A percentile compares a stretch with the other conserved stretches of the same genome.
Evolutionary conservation across 2,329 filamentous ascomycete genomes (phyloP).

Genomic region (Alternaria novae-zelandiae): DNA sequence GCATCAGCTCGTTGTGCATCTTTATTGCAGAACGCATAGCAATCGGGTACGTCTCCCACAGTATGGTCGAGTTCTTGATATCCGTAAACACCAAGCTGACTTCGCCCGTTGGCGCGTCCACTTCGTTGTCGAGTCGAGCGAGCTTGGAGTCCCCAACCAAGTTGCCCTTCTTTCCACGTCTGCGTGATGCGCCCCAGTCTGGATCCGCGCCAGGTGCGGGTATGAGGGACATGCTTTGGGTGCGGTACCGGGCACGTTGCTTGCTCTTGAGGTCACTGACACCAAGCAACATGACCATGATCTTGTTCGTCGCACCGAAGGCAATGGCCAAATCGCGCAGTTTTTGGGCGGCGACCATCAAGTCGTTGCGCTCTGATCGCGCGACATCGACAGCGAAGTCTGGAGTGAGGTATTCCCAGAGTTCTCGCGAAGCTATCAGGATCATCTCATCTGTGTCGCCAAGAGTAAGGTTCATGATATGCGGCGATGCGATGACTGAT

Average conservation of each 20-base stretch:
- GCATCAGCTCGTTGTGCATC: conserved; percentile 96
- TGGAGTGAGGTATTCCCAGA: conserved; percentile 93
- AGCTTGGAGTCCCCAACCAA: conserved; percentile 80
- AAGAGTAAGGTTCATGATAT: conserved; percentile 78
- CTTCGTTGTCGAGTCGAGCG: conserved; percentile 84
- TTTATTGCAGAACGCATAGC: conserved; percentile 98
- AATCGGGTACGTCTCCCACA: conserved; percentile 94
- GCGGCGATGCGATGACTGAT: conserved; percentile 87
- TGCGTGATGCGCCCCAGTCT: conserved; percentile 71
- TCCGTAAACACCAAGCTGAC: conserved; percentile 96
- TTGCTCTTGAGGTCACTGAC: conserved; percentile 89
- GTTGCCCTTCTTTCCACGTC: conserved; percentile 64
- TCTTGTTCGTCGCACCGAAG: conserved; percentile 90
- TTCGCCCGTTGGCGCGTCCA: conserved; percentile 88
- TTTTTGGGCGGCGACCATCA: conserved; percentile 95
- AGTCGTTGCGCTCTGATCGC: conserved; percentile 80
- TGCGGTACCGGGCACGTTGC: conserved; percentile 75
- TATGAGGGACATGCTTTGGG: conserved; percentile 84
- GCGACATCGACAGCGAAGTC: conserved; percentile 92
- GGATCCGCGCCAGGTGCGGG: conserved; percentile 72
- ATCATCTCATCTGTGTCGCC: conserved; percentile 93
- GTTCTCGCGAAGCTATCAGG: conserved; percentile 84
- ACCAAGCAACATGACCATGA: conserved; percentile 99
- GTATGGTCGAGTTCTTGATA: conserved; percentile 95
- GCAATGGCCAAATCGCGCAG: conserved; percentile 93